Evolutionary conservation across 192 early-diverging fungal species (phyloP).

Genomic region (Obelidium mucronatum): DNA sequence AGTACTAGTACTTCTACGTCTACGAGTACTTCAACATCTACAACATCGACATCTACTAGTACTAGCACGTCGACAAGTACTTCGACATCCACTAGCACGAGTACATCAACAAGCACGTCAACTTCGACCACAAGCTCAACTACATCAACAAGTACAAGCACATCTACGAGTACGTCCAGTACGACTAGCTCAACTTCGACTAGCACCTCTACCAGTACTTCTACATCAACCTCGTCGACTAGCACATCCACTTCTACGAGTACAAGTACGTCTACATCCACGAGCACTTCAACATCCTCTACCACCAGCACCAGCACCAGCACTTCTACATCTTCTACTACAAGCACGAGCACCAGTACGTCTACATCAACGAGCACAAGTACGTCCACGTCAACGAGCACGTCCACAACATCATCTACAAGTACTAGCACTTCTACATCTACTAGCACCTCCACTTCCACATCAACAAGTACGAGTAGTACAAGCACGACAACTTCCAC

Average conservation of each 20-base stretch:
- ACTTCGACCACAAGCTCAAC: neutral
- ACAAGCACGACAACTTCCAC: neutral
- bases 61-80: neutral
- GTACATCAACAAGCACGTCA: neutral
- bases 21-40: neutral
- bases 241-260: neutral
- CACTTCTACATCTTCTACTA: conserved; percentile 1
- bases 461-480: neutral
- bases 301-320: neutral
- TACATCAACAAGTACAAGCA: neutral
- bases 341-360: neutral
- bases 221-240: neutral
- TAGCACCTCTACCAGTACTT: neutral
- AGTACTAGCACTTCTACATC: neutral
- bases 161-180: too few relatives aligned
- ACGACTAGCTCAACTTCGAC: conserved; percentile 41
- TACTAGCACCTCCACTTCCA: neutral
- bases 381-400: neutral
- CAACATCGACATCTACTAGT: conserved; percentile 1
- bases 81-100: neutral
- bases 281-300: neutral
- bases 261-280: conserved; percentile 37
- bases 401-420: neutral
- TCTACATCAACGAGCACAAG: neutral
- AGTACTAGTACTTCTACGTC: neutral